A percentile compares a stretch with the other conserved stretches of the same genome.
Conservation (phyloP, 148 eudicot genomes). For the Drosera capensis region DNA sequence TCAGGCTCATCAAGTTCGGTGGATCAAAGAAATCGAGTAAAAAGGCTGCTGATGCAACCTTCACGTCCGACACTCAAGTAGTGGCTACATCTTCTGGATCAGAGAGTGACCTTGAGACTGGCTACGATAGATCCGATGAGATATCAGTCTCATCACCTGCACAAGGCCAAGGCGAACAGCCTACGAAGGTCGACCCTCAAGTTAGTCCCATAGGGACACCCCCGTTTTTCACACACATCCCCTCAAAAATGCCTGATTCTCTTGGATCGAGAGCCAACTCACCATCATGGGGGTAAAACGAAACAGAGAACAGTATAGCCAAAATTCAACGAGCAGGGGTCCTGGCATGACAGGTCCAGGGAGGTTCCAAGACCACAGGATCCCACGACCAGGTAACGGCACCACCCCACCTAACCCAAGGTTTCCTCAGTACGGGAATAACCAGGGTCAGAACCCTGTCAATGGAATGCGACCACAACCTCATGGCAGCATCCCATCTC, state of each 20-base stretch:
- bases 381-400: slow-evolving; percentile 5
- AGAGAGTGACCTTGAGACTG: slow-evolving; percentile 14
- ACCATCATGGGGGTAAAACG: slow-evolving; percentile 1
- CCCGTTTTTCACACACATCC: slow-evolving; percentile 5
- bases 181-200: slow-evolving; percentile 2
- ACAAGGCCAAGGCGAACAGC: slow-evolving; percentile 9
- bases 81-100: slow-evolving; percentile 8
- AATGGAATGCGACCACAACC: slow-evolving; percentile 3
- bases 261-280: slow-evolving; percentile 9
- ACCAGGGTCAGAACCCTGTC: slow-evolving; percentile 1
- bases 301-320: slow-evolving; percentile 25
- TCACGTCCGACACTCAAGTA: slow-evolving; percentile 4
- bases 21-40: slow-evolving; percentile 49
- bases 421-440: neutral
- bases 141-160: slow-evolving; percentile 2
- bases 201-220: neutral
- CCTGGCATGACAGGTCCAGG: slow-evolving; percentile 6
- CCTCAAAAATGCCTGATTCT: slow-evolving; percentile 7
- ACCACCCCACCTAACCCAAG: neutral
- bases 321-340: slow-evolving; percentile 10
- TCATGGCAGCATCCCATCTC: slow-evolving; percentile 5
- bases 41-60: slow-evolving; percentile 18
- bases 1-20: slow-evolving; percentile 65
- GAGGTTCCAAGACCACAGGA: slow-evolving; percentile 10
- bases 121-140: slow-evolving; percentile 6